Evolutionary conservation across 208 protist species (phyloP), one percentile per base, ranked within the genome.

Genomic region (Wallacemonas sp.): DNA sequence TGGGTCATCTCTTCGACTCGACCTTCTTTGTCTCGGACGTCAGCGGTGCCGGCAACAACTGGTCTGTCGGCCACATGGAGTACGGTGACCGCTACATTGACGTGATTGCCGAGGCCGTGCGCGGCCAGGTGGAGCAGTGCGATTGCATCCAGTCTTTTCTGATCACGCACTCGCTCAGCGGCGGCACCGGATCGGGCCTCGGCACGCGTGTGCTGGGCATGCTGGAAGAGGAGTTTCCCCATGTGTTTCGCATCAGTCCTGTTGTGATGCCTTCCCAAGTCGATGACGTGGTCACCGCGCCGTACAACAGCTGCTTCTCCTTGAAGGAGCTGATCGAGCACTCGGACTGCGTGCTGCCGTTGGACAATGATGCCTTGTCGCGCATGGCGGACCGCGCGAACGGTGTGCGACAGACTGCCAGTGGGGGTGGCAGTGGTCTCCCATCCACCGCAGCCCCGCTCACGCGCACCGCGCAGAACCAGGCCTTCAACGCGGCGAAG

Each of bases 71-170:
- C 0, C 86, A 97, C 71, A 92, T 91, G 73, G 82, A 91, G 59
- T 98, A 98, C 72, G 97, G 97, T 16, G 86, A 93, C 64, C 65
- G 86, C 57, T 95, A 98, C 71, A 71, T 88, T 14, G 90, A 93
- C 26, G 62, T 65, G 49, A 91, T 98, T 39, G 50, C 87, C 4
- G 89, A 98, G 20, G 75, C 81, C 29, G 87, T 98, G 33, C 84
- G 97, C 0, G 72, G 57, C 1, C 83, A 91, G 62, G 95, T 96
- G 16, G 95, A 98, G 82, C 62, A 74, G 8, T 99, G 98, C 76
- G 94, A 98, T 70, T 98, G 92, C 65, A 83, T 98, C 22, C 97
- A 99, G 72, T 87, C 91, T 48, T 99, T 99, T 76, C 88, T 98
- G 55, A 61, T 99, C 2, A 84, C 98, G 70, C 97, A 99, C 74